Percentiles rank a stretch among this genome's conserved stretches.
phyloP scores from a whole-genome alignment of 371 early-diverging fungal species.

The Smittium mucronatum region DNA sequence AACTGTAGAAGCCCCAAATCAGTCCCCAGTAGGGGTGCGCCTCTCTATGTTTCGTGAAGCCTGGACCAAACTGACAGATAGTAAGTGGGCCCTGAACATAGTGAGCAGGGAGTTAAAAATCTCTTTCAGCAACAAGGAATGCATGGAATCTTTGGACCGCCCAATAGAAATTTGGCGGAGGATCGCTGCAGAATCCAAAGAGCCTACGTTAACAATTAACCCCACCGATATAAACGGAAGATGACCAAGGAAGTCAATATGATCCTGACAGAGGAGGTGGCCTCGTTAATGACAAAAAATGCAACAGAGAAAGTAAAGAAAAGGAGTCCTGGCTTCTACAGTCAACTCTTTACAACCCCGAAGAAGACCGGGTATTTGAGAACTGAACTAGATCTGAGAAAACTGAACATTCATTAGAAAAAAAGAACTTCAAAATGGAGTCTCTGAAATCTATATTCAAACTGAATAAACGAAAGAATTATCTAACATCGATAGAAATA shows the following conservation, averaged over 20 bases:
- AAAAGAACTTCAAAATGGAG: slow-evolving; percentile 17
- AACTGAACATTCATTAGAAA: slow-evolving; percentile 25
- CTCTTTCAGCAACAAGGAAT: not conserved
- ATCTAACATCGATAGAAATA: slow-evolving; percentile 23
- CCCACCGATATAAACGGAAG: too few relatives aligned
- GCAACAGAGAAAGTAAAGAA: not conserved
- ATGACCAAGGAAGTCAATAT: too few relatives aligned
- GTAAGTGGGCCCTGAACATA: not conserved
- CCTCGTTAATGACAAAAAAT: too few relatives aligned
- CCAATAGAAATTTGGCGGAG: not conserved
- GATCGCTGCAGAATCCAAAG: not conserved
- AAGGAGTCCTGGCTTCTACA: not conserved
- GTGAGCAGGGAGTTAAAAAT: not conserved
- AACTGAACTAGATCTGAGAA: slow-evolving; percentile 25
- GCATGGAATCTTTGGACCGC: not conserved
- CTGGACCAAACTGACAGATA: not conserved
- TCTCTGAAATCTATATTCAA: slow-evolving; percentile 25
- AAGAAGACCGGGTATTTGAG: slow-evolving; percentile 11
- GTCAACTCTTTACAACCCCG: slow-evolving; percentile 3
- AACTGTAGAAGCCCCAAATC: not conserved
- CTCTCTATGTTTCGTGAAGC: not conserved
- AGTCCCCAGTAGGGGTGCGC: not conserved
- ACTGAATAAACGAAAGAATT: slow-evolving; percentile 22
- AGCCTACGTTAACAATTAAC: not conserved
- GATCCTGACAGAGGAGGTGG: too few relatives aligned